Evolutionary conservation across 345 rosid species (phyloP).

Genomic region (Ceriops tagal): DNA sequence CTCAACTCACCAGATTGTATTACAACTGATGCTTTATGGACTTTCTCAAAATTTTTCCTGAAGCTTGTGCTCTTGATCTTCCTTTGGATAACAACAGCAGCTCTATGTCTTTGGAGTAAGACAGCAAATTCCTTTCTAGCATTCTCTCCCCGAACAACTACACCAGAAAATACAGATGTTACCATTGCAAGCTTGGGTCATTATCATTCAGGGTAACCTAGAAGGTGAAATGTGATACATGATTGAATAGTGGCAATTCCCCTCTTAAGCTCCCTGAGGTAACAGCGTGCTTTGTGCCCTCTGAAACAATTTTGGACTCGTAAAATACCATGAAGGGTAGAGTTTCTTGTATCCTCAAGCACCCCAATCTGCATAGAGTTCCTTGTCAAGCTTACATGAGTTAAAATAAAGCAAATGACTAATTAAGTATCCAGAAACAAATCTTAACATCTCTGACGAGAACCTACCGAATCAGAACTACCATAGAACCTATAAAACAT

Average conservation of each 20-base stretch:
- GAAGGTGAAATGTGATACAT: slow-evolving; percentile 44
- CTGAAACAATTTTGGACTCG: slow-evolving; percentile 95
- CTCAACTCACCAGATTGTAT: slow-evolving; percentile 67
- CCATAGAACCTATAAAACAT: too few species aligned
- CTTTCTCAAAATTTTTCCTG: slow-evolving; percentile 39
- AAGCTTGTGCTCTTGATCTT: slow-evolving; percentile 50
- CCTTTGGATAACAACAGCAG: slow-evolving; percentile 80
- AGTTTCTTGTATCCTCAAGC: slow-evolving; percentile 96
- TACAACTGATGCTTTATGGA: slow-evolving; percentile 50
- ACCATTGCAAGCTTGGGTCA: background rate
- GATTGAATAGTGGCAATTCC: slow-evolving; percentile 73
- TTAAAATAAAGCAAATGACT: background rate
- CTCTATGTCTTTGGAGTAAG: slow-evolving; percentile 63
- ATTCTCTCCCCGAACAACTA: slow-evolving; percentile 81
- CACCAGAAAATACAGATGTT: slow-evolving; percentile 22
- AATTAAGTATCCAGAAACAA: background rate
- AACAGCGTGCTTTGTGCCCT: slow-evolving; percentile 78
- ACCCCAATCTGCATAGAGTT: slow-evolving; percentile 70
- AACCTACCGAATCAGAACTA: too few species aligned
- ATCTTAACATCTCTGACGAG: too few species aligned
- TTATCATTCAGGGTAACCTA: background rate
- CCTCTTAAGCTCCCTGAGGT: slow-evolving; percentile 54
- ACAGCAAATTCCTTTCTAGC: slow-evolving; percentile 62
- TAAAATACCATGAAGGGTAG: slow-evolving; percentile 90
- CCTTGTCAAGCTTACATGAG: slow-evolving; percentile 4